These are phyloP conservation scores for Xylariaceae sp. DNA, from an alignment of 2,329 filamentous ascomycete species.

Conservation along the genomic window DNA sequence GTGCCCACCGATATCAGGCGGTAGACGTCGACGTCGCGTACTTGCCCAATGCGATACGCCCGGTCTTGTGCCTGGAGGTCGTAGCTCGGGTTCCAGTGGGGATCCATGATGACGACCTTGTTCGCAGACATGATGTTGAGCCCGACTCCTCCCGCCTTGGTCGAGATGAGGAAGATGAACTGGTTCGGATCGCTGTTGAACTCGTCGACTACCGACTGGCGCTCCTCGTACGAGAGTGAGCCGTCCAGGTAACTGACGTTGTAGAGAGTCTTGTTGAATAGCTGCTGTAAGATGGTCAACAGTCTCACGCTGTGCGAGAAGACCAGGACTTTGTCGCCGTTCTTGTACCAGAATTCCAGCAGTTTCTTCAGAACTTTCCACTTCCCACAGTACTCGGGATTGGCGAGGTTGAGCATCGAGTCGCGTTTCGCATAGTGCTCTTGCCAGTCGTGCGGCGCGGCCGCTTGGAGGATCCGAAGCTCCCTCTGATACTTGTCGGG, in stretches of 20 bases:
- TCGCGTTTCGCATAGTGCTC: conserved; percentile 69
- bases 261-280: conserved; percentile 86
- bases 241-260: conserved; percentile 90
- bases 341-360: conserved; percentile 81
- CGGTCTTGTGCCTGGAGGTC: conserved; percentile 95
- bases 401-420: conserved; percentile 72
- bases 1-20: conserved; percentile 85
- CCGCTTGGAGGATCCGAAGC: conserved; percentile 65
- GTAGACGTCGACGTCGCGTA: conserved; percentile 90
- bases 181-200: conserved; percentile 85
- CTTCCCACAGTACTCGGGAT: conserved; percentile 91
- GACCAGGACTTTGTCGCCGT: conserved; percentile 89
- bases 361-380: conserved; percentile 89
- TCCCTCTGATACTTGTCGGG: conserved; percentile 74
- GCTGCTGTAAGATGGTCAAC: conserved; percentile 73
- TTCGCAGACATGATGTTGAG: conserved; percentile 97
- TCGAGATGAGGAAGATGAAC: conserved; percentile 95
- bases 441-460: conserved; percentile 70
- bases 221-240: conserved; percentile 73
- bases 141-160: conserved; percentile 85
- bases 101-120: conserved; percentile 95
- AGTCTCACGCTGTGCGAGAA: conserved; percentile 90
- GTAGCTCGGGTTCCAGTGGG: conserved; percentile 94
- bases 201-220: conserved; percentile 74
- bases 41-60: conserved; percentile 92